phyloP scores from a whole-genome alignment of 257 asterid genomes.

The Solanum rostratum region DNA sequence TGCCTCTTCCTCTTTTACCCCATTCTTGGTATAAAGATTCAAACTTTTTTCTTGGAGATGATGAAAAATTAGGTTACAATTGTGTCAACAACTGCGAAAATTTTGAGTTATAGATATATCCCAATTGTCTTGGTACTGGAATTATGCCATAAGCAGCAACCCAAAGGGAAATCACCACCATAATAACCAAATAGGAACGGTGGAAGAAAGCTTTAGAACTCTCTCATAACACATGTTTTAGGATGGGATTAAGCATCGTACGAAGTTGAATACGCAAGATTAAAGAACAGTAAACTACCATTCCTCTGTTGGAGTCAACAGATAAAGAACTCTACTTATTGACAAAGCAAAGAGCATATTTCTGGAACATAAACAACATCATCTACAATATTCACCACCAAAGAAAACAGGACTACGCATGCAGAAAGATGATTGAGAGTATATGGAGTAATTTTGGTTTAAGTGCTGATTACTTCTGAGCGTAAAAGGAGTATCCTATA shows the following conservation, averaged over 20 bases:
- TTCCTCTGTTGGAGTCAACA: not conserved
- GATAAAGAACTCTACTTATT: not conserved
- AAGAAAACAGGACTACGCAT: too few species aligned
- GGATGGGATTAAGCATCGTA: not conserved
- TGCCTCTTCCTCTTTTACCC: not conserved
- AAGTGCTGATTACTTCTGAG: not conserved
- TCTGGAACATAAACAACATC: too few species aligned
- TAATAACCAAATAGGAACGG: not conserved
- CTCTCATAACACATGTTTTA: not conserved
- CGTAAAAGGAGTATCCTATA: not conserved
- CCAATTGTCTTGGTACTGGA: too few species aligned
- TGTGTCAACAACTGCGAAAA: not conserved
- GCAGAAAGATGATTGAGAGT: too few species aligned
- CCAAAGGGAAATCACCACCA: not conserved
- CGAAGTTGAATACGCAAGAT: not conserved
- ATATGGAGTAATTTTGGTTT: not conserved
- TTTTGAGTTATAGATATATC: too few species aligned
- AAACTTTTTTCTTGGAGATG: not conserved
- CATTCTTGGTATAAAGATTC: not conserved
- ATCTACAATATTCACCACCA: too few species aligned
- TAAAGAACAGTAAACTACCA: not conserved
- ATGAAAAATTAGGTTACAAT: not conserved
- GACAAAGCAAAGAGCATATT: too few species aligned
- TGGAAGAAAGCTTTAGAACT: not conserved
- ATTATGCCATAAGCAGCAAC: too few species aligned